These are phyloP conservation scores for Cnidoscolus chayamansa DNA, from an alignment of 441 rosid genomes.

Conservation along the genomic window DNA sequence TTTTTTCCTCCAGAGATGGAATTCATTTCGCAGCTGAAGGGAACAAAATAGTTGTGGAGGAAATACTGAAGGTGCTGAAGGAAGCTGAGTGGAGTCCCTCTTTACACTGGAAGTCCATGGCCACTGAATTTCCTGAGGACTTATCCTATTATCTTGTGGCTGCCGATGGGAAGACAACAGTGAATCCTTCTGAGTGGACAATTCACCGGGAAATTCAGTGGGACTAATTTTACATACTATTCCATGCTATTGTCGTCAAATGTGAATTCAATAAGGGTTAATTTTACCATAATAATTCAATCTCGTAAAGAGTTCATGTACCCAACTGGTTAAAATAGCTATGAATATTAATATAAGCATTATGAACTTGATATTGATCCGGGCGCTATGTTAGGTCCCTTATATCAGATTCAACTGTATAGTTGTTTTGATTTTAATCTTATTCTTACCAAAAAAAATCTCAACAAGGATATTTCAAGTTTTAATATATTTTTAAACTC, in stretches of 20 bases:
- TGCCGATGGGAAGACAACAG: conserved; percentile 66
- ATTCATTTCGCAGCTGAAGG: conserved; percentile 85
- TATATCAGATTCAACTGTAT: no score
- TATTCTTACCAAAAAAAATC: no score
- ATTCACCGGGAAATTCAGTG: conserved; percentile 67
- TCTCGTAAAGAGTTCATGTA: not conserved
- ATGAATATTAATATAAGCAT: no score
- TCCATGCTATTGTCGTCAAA: not conserved
- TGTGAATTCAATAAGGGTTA: no score
- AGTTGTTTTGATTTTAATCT: no score
- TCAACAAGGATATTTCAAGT: no score
- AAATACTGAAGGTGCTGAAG: conserved; percentile 68
- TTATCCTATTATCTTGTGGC: conserved; percentile 75
- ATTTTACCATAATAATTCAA: not conserved
- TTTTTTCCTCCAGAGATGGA: conserved; percentile 53
- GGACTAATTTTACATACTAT: conserved; percentile 38
- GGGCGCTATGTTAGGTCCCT: no score
- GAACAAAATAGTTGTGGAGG: conserved; percentile 75
- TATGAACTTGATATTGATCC: no score
- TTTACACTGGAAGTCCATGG: conserved; percentile 86
- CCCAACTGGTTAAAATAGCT: no score
- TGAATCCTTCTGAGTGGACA: conserved; percentile 86
- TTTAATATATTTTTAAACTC: no score
- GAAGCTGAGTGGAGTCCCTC: conserved; percentile 84
- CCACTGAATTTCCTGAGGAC: conserved; percentile 72